Percentiles rank a stretch among this genome's conserved stretches.
phyloP scores from a whole-genome alignment of 345 rosid species.

The Cochlearia excelsa region DNA sequence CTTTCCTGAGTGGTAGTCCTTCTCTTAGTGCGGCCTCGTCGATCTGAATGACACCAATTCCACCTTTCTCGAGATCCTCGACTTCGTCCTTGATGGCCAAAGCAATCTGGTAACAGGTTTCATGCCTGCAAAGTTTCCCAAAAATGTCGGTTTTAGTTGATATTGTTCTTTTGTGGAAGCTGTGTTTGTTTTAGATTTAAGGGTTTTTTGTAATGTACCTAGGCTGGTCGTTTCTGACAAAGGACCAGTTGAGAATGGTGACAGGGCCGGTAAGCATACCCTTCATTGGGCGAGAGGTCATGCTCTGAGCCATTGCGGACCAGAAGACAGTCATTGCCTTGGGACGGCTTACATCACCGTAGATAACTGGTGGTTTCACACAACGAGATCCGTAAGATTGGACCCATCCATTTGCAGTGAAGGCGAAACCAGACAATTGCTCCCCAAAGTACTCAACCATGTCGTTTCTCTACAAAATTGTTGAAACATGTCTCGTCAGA shows the following conservation, averaged over 20 bases:
- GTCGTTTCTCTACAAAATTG: conserved; percentile 73
- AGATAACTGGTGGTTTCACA: conserved; percentile 96
- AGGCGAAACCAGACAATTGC: conserved; percentile 94
- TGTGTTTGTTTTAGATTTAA: neutral
- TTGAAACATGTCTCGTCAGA: conserved; percentile 11
- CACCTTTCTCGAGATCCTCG: conserved; percentile 95
- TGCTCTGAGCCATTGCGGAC: conserved; percentile 91
- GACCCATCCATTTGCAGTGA: conserved; percentile 95
- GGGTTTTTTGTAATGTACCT: conserved; percentile 45
- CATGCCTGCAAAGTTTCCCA: conserved; percentile 49
- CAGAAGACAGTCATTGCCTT: conserved; percentile 97
- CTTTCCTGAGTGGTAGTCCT: conserved; percentile 92
- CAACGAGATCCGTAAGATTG: conserved; percentile 98
- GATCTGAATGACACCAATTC: conserved; percentile 84
- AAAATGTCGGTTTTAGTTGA: neutral
- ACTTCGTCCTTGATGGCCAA: conserved; percentile 99
- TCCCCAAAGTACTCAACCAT: conserved; percentile 99
- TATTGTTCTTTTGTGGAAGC: neutral
- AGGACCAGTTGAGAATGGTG: conserved; percentile 99
- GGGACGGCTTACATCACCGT: conserved; percentile 99
- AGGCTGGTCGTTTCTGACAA: conserved; percentile 96
- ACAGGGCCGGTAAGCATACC: conserved; percentile 99
- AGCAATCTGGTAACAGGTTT: conserved; percentile 97
- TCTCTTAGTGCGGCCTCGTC: conserved; percentile 99
- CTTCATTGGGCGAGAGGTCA: conserved; percentile 98